Percentiles rank a stretch among this genome's conserved stretches.
These are phyloP conservation scores for Candida pseudoviswanathii DNA, from an alignment of 1,139 yeast species.

Conservation along the genomic window DNA sequence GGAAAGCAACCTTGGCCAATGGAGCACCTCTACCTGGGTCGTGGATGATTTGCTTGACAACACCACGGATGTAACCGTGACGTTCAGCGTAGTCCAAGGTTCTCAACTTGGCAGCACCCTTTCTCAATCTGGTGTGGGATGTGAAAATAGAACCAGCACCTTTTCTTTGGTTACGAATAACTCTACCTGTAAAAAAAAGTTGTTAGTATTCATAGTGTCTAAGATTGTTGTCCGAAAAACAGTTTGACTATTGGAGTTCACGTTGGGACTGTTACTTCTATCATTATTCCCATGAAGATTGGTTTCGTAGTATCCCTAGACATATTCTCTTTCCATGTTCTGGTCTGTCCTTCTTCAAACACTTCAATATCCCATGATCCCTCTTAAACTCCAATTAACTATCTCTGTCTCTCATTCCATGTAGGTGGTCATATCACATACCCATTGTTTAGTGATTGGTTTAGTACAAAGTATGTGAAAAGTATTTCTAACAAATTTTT, in stretches of 20 bases:
- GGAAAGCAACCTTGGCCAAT: constrained; percentile 97
- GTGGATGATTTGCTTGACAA: constrained; percentile 97
- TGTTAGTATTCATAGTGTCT: constrained; percentile 24
- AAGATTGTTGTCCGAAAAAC: too few species aligned
- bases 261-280: too few species aligned
- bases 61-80: constrained; percentile 99
- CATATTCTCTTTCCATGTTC: too few species aligned
- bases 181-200: constrained; percentile 75
- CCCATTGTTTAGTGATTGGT: constrained; percentile 22
- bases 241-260: too few species aligned
- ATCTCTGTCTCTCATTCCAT: not conserved
- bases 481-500: constrained; percentile 13
- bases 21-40: constrained; percentile 99
- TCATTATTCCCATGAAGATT: too few species aligned
- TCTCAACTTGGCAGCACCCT: constrained; percentile 99
- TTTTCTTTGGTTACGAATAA: constrained; percentile 99
- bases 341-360: too few species aligned
- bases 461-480: constrained; percentile 11
- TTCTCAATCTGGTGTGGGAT: constrained; percentile 99
- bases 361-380: not conserved
- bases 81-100: constrained; percentile 99
- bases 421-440: constrained; percentile 14
- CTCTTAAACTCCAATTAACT: not conserved
- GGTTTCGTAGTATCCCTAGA: too few species aligned
- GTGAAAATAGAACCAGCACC: constrained; percentile 99